Conservation (phyloP, 257 asterid genomes). For the Mentha longifolia region DNA sequence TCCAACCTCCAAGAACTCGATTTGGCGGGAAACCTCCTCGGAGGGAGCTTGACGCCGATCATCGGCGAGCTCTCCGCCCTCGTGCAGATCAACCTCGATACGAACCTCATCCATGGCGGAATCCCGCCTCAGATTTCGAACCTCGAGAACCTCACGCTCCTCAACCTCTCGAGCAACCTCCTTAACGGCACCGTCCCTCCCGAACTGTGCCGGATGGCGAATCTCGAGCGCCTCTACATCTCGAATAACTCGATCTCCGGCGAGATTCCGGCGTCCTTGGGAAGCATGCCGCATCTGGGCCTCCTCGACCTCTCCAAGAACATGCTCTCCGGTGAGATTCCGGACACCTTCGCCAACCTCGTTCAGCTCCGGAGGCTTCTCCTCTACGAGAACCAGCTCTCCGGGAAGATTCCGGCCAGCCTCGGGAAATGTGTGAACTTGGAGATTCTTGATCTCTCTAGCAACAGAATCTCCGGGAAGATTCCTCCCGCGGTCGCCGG, state of each 20-base stretch:
- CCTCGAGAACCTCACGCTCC: constrained; percentile 63
- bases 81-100: constrained; percentile 63
- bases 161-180: constrained; percentile 73
- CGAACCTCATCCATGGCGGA: constrained; percentile 59
- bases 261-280: constrained; percentile 56
- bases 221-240: constrained; percentile 66
- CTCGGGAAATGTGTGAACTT: constrained; percentile 67
- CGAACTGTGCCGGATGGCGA: constrained; percentile 55
- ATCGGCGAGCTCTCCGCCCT: constrained; percentile 66
- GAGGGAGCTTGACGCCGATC: constrained; percentile 76
- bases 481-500: constrained; percentile 76
- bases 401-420: constrained; percentile 68
- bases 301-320: constrained; percentile 77
- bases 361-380: constrained; percentile 64
- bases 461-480: constrained; percentile 58
- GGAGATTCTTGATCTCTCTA: constrained; percentile 78
- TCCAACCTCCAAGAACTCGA: constrained; percentile 75
- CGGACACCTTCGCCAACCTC: constrained; percentile 64
- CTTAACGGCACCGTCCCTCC: constrained; percentile 68
- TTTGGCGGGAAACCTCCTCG: constrained; percentile 66
- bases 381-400: constrained; percentile 54
- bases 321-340: constrained; percentile 72
- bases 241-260: constrained; percentile 68
- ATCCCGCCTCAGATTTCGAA: constrained; percentile 67
- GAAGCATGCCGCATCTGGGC: constrained; percentile 70